Evolutionary conservation across 352 stramenopile species (phyloP), one percentile per base, ranked within the genome.

Genomic region (Globisporangium alternatum): DNA sequence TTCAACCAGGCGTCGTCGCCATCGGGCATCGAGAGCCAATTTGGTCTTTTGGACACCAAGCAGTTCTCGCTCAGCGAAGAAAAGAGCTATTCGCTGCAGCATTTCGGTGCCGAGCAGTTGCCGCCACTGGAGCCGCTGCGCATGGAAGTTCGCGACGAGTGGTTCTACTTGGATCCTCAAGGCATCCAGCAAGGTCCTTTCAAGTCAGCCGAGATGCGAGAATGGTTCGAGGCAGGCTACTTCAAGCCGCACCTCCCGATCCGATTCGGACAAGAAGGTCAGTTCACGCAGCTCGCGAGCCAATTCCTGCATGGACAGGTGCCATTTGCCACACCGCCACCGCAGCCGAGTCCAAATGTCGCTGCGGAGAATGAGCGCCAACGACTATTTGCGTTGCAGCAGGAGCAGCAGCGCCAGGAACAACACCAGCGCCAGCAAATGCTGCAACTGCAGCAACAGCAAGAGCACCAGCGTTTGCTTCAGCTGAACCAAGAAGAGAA

Each of bases 231-330:
- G 62, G 87, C 87, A 3, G 87, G 87, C 13, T 96, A 96, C 74
- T 96, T 96, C 25, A 96, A 96, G 62, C 87, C 87, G 12, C 86
- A 94, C 60, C 64, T 96, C n/a, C 87, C 87, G 15, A 94, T 96
- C 66, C 83, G 80, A 37, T 95, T 93, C 62, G 83, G 86, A 2
- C 75, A 65, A n/a, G 80, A 93, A 59, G 82, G 83, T 1, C 68
- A 67, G 8, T 95, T 95, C 65, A 81, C 78, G n/a, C 72, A 85
- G 19, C 66, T 95, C 12, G 86, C 83, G 8, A 93, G 77, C 62
- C 83, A 93, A 35, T 95, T 95, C 53, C 60, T 78, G 6, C 81
- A 86, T 15, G 82, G 85, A 1, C 69, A 93, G 64, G 67, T 91
- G 35, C 81, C 86, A 17, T 95, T 95, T 61, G 77, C 80, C 13